phyloP scores from a whole-genome alignment of 352 stramenopile genomes.

The Phytophthora sp. region DNA sequence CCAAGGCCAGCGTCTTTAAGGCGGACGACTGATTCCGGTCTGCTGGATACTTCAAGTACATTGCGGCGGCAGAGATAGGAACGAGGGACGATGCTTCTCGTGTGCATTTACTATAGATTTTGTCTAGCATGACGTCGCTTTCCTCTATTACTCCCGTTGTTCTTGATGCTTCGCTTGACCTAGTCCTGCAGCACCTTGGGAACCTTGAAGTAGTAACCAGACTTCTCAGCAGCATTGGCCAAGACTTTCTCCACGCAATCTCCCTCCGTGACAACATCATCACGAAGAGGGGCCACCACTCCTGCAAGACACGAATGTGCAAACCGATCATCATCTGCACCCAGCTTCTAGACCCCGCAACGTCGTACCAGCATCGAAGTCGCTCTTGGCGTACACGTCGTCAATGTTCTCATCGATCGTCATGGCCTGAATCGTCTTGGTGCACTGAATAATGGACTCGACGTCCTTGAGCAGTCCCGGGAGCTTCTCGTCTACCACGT shows the following conservation, averaged over 20 bases:
- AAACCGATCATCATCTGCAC: too few relatives aligned
- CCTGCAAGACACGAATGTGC: too few relatives aligned
- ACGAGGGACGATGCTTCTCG: not conserved
- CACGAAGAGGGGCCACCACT: slow-evolving; percentile 59
- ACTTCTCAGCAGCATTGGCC: slow-evolving; percentile 75
- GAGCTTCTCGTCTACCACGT: slow-evolving; percentile 76
- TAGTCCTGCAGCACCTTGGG: slow-evolving; percentile 88
- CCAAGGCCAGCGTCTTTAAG: slow-evolving; percentile 78
- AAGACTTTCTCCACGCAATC: slow-evolving; percentile 75
- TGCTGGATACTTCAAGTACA: too few relatives aligned
- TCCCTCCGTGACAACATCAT: slow-evolving; percentile 81
- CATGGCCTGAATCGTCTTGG: slow-evolving; percentile 84
- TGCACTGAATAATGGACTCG: slow-evolving; percentile 89
- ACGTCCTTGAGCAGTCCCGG: slow-evolving; percentile 79
- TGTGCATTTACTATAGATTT: slow-evolving; percentile 42
- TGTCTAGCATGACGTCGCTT: slow-evolving; percentile 13
- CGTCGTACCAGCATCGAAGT: slow-evolving; percentile 55
- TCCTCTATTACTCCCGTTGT: slow-evolving; percentile 3
- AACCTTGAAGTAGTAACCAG: slow-evolving; percentile 88
- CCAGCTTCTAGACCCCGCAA: too few relatives aligned
- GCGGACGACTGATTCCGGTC: slow-evolving; percentile 23
- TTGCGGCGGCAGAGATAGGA: not conserved
- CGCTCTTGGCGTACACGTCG: slow-evolving; percentile 76
- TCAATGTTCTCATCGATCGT: slow-evolving; percentile 86
- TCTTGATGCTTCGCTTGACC: not conserved